Evolutionary conservation across 768 basidiomycete genomes (phyloP), one percentile per base, ranked within the genome.

Genomic region (Boletus reticulatus): DNA sequence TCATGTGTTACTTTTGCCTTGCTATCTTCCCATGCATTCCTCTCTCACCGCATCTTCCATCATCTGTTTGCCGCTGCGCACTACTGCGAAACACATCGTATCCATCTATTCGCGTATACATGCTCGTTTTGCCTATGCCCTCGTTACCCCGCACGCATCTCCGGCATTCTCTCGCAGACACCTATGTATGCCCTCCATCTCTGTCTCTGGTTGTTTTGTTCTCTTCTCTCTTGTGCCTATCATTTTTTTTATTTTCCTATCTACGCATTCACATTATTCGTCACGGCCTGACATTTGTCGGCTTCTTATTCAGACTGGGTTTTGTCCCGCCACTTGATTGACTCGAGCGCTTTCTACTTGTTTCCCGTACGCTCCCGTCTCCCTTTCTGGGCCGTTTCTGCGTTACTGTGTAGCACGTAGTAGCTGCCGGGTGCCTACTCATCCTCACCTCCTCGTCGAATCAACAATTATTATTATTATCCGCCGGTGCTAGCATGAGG

Each of bases 11-110:
- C 72, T 67, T 59, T 66, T 70, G 59, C 59, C 69, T 59, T 64
- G 76, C 73, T 77, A 63, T 75, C 69, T 61, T 50, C 57, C 59
- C 61, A 72, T 75, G 72, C 72, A 66, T 68, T 36, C 66, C 57
- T 56, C 55, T 55, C 63, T 57, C 56, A 34, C 53, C 59, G 55
- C 58, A 66, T 55, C 47, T 61, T 53, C 47, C 52, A 57, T 37
- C 55, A 65, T 67, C 47, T 60, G 57, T 63, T 59, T 71, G 54
- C 56, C 63, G 61, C 62, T 56, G 62, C 67, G 70, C 65, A 61
- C 61, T 71, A 62, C 56, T 68, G 68, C 67, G 61, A 72, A 69
- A 70, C 67, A 63, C 71, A 69, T 71, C 65, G 67, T 70, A 70
- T 66, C 47, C 67, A 66, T 66, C 59, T 69, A 66, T 61, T 50